Conservation (phyloP, 257 asterid species). For the Solanum pimpinellifolium region DNA sequence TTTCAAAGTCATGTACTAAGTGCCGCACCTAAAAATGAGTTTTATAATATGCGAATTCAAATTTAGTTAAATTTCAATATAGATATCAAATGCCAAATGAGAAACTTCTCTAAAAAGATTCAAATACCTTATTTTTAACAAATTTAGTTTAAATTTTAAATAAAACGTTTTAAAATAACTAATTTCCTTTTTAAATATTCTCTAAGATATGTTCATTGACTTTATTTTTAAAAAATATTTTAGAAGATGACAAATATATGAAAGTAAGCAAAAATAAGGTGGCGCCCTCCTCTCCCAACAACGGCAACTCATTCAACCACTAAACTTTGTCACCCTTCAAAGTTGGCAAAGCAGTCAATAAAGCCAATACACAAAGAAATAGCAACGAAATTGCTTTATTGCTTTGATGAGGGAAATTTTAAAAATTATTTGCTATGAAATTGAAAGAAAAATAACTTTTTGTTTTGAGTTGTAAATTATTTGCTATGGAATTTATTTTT, state of each 20-base stretch:
- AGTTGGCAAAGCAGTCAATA: background rate
- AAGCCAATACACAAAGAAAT: background rate
- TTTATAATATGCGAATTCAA: rapidly evolving
- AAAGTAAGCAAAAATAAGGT: background rate
- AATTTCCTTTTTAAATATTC: background rate
- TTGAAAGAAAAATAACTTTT: background rate
- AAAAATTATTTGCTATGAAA: background rate
- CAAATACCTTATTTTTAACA: too few species aligned
- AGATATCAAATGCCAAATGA: rapidly evolving
- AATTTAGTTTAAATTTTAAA: background rate
- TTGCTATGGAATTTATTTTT: background rate
- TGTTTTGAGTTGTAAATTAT: background rate
- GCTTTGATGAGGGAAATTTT: background rate
- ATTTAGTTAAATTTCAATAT: rapidly evolving
- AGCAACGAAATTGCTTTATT: background rate
- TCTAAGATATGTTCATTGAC: background rate
- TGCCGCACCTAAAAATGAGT: rapidly evolving
- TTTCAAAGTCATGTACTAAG: rapidly evolving
- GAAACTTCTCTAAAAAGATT: too few species aligned
- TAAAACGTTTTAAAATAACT: background rate
- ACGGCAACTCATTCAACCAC: background rate
- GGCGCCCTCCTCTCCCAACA: background rate
- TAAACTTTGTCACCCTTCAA: background rate
- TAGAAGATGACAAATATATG: background rate
- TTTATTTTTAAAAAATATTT: background rate